A percentile compares a stretch with the other conserved stretches of the same genome.
These are phyloP conservation scores for Cucurbita argyrosperma DNA, from an alignment of 306 rosid genomes.

Conservation along the genomic window DNA sequence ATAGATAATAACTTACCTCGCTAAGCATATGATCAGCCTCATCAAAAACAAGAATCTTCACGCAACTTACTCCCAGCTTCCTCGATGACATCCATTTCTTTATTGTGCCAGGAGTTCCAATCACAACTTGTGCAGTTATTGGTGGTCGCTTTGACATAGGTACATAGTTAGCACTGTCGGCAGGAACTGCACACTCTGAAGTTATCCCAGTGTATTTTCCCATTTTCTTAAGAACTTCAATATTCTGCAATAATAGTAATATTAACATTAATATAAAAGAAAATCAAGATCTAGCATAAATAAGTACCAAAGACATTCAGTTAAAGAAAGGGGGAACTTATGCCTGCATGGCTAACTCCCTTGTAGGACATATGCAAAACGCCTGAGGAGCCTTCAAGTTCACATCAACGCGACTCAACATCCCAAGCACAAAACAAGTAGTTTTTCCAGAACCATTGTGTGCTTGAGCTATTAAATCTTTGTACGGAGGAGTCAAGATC, in stretches of 20 bases:
- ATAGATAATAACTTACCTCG: conserved; percentile 21
- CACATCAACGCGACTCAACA: conserved; percentile 83
- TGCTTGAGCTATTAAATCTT: conserved; percentile 80
- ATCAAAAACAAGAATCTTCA: conserved; percentile 78
- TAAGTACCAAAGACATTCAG: background rate
- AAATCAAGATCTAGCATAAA: background rate
- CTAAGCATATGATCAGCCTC: conserved; percentile 94
- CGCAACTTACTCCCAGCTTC: conserved; percentile 30
- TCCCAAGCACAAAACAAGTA: conserved; percentile 87
- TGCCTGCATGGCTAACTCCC: conserved; percentile 86
- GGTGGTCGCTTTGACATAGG: conserved; percentile 33
- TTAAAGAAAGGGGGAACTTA: background rate
- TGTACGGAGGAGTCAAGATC: conserved; percentile 65
- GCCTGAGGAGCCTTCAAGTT: conserved; percentile 63
- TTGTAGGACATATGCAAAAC: conserved; percentile 75
- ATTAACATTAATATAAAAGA: background rate
- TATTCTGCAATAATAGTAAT: conserved; percentile 24
- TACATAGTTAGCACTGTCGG: conserved; percentile 27
- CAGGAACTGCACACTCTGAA: conserved; percentile 64
- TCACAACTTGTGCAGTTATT: conserved; percentile 52
- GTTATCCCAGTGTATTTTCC: conserved; percentile 59
- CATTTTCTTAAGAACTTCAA: conserved; percentile 80
- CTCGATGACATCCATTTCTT: conserved; percentile 44
- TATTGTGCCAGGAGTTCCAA: conserved; percentile 91
- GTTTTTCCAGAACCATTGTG: conserved; percentile 96